Evolutionary conservation across 2,329 filamentous ascomycete species (phyloP).

Genomic region (Sarocladiaceae sp.): DNA sequence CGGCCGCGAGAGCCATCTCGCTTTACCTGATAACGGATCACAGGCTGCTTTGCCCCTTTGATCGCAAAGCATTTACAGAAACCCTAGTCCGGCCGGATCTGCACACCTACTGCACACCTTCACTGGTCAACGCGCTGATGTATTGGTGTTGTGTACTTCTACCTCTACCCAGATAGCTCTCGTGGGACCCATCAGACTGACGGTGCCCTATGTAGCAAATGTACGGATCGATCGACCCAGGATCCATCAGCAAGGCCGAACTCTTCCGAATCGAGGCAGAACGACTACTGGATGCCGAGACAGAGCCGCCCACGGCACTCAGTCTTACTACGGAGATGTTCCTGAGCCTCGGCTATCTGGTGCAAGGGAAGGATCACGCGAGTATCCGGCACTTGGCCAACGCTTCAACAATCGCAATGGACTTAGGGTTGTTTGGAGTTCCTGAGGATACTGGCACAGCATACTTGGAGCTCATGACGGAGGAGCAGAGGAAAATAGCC

Average conservation of each 20-base stretch:
- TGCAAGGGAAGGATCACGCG: constrained; percentile 27
- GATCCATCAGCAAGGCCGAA: constrained; percentile 13
- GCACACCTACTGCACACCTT: constrained; percentile 21
- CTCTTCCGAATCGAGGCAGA: constrained; percentile 22
- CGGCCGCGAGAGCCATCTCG: constrained; percentile 26
- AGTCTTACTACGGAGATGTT: constrained; percentile 25
- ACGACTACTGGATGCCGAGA: constrained; percentile 14
- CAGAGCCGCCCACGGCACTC: constrained; percentile 14
- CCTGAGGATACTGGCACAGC: constrained; percentile 10
- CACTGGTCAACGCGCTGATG: constrained; percentile 28
- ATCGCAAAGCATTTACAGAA: constrained; percentile 26
- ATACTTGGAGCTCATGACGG: constrained; percentile 1
- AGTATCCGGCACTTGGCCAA: constrained; percentile 23
- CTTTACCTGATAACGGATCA: constrained; percentile 32
- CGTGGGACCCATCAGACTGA: not conserved
- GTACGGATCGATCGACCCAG: constrained; percentile 24
- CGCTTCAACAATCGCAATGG: constrained; percentile 22
- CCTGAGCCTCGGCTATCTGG: constrained; percentile 26
- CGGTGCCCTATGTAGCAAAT: constrained; percentile 22
- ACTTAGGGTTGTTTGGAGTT: constrained; percentile 23
- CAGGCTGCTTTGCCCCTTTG: constrained; percentile 29
- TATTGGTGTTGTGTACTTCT: constrained; percentile 27
- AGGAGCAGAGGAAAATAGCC: not conserved
- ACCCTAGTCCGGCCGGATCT: constrained; percentile 22
- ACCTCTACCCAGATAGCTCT: not conserved